Evolutionary conservation across 257 asterid species (phyloP).

Genomic region (Solanum pimpinellifolium): DNA sequence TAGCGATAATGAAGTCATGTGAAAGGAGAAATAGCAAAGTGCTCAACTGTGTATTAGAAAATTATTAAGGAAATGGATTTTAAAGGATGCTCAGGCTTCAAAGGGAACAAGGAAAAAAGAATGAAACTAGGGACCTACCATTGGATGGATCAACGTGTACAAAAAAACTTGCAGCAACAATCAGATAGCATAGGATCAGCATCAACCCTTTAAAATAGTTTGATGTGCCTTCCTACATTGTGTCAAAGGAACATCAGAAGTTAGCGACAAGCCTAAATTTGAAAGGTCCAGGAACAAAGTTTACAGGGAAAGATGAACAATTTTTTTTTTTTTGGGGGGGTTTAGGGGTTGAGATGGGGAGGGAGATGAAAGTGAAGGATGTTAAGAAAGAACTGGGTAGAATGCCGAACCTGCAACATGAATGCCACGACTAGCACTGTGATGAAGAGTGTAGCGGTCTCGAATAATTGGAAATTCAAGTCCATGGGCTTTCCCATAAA

Average conservation of each 20-base stretch:
- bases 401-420: constrained; percentile 78
- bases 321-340: background rate
- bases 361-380: background rate
- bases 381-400: background rate
- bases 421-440: constrained; percentile 97
- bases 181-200: constrained; percentile 53
- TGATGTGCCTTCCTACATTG: constrained; percentile 45
- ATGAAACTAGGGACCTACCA: constrained; percentile 28
- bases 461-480: constrained; percentile 94
- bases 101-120: background rate
- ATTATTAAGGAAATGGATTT: background rate
- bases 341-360: background rate
- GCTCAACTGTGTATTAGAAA: background rate
- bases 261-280: background rate
- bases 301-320: background rate
- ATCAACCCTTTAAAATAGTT: constrained; percentile 48
- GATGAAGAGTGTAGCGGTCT: constrained; percentile 92
- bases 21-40: background rate
- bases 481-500: constrained; percentile 92
- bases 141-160: constrained; percentile 32
- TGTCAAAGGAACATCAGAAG: background rate
- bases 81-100: background rate
- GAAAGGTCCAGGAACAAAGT: background rate
- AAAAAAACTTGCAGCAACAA: constrained; percentile 51
- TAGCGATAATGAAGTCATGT: background rate